These are phyloP conservation scores for Coniochaeta pulveracea DNA, from an alignment of 2,329 filamentous ascomycete species.

Conservation along the genomic window DNA sequence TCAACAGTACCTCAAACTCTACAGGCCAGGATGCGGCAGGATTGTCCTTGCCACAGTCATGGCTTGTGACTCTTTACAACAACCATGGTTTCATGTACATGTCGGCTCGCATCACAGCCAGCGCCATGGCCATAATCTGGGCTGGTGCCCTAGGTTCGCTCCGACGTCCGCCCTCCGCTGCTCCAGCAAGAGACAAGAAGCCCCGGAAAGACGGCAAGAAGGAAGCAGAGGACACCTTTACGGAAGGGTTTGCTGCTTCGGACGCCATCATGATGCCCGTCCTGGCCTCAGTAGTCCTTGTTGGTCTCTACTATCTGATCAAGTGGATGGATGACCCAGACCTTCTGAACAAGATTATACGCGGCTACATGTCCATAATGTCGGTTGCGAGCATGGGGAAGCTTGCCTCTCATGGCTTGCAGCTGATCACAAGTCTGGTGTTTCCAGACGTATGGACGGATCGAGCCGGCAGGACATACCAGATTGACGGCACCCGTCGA, in stretches of 20 bases:
- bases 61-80: too few species aligned
- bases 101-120: constrained; percentile 40
- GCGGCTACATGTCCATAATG: constrained; percentile 71
- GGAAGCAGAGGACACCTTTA: constrained; percentile 42
- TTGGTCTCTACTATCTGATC: constrained; percentile 73
- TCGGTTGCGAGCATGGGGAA: constrained; percentile 67
- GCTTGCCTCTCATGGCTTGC: constrained; percentile 61
- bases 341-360: constrained; percentile 71
- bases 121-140: constrained; percentile 74
- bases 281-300: constrained; percentile 59
- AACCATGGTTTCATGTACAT: too few species aligned
- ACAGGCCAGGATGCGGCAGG: too few species aligned
- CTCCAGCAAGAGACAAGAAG: constrained; percentile 34
- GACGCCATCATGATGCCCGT: constrained; percentile 83
- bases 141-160: constrained; percentile 77
- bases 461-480: constrained; percentile 28
- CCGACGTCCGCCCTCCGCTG: constrained; percentile 71
- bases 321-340: constrained; percentile 77
- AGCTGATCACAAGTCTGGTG: constrained; percentile 51
- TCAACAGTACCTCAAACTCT: too few species aligned
- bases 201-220: constrained; percentile 32
- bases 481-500: constrained; percentile 28
- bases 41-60: too few species aligned
- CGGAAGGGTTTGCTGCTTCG: constrained; percentile 55
- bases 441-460: constrained; percentile 62